Base-by-base conservation (phyloP, 805 yeast species). In the Cyberlindnera veronae region DNA sequence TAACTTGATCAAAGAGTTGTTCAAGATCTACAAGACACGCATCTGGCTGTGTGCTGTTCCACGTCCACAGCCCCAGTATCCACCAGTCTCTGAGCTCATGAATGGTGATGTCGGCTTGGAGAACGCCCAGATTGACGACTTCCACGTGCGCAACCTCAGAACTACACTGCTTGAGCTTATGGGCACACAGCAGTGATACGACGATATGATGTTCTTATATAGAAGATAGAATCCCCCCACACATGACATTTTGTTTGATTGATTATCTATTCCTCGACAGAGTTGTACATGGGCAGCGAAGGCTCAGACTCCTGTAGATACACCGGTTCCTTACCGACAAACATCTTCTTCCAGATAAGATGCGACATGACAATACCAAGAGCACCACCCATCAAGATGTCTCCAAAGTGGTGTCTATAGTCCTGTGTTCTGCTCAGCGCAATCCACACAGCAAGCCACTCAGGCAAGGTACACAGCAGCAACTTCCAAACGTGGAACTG, bases 321-420 rank as follows among this genome's bases (percentile, higher is more conserved):
- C 3, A 34, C 42, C 4, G 50, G 38, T 16, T 54, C 53, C 19
- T 38, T 45, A 13, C 50, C 51, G 16, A 37, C 39, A 35, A 53
- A 55, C 39, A 55, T 23, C 33, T 48, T 55, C 13, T 28, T 33
- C 38, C 44, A 49, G 1, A 51, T 32, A 7, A 39, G 9, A 27
- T 44, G 48, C 21, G 52, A 39, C 3, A 49, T 33, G 2, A 30
- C 21, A 15, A 51, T 27, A 0, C 99, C 99, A 7, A 93, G 55
- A 2, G 68, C 12, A 14, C 81, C 67, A 9, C 99, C 99, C n/a
- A 81, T 56, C 1, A 82, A 47, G 3, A 91, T 80, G 61, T 91
- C 99, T 15, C 84, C 69, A 57, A 84, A 87, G 62, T 90, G 97
- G 57, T 91, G 99, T 57, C 96, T 73, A 63, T 89, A 89, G 62